Conservation (phyloP, 192 early-diverging fungal genomes). For the Thamnidium elegans region DNA sequence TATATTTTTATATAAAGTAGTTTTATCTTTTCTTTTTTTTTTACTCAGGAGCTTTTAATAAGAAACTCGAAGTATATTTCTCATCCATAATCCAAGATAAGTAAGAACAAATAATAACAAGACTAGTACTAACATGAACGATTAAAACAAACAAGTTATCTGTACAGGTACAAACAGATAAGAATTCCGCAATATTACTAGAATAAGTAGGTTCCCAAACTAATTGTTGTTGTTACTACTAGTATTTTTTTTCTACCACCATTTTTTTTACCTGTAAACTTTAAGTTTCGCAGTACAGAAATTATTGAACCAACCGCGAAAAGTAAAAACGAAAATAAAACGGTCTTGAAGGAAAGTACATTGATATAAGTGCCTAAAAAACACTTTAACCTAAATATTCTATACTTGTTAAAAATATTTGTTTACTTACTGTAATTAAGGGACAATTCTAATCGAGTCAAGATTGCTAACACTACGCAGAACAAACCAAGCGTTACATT, state of each 20-base stretch:
- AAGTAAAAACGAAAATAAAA: constrained; percentile 1
- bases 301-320: not conserved
- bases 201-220: constrained; percentile 1
- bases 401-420: too few species aligned
- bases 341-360: not conserved
- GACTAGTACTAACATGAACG: not conserved
- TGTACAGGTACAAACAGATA: not conserved
- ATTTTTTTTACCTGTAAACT: constrained; percentile 7
- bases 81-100: constrained; percentile 5
- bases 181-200: constrained; percentile 1
- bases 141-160: constrained; percentile 1
- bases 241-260: too few species aligned
- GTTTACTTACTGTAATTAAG: too few species aligned
- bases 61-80: not conserved
- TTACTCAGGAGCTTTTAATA: constrained; percentile 14
- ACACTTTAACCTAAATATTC: too few species aligned
- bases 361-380: not conserved
- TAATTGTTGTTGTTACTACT: not conserved
- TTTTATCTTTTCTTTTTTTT: too few species aligned
- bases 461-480: too few species aligned
- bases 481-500: too few species aligned
- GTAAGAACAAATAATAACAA: constrained; percentile 3
- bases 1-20: too few species aligned
- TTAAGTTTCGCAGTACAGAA: not conserved
- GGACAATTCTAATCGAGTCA: too few species aligned